Percentiles rank a stretch among this genome's conserved stretches.
phyloP scores from a whole-genome alignment of 495 filamentous ascomycete genomes.

The Hyaloscypha variabilis region DNA sequence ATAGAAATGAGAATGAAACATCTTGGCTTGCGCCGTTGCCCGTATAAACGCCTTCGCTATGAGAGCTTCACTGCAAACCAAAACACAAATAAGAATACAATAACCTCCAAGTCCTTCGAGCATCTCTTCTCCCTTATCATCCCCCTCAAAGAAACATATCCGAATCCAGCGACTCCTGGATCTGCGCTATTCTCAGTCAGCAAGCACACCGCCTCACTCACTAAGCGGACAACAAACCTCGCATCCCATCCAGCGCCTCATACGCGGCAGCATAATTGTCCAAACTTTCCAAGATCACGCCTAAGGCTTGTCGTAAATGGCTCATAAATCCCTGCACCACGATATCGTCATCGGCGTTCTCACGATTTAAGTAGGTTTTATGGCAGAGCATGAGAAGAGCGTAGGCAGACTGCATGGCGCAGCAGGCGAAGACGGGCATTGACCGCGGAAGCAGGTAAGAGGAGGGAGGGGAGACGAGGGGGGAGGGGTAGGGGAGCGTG shows the following conservation, averaged over 20 bases:
- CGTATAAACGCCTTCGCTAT: neutral
- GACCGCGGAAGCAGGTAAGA: constrained; percentile 40
- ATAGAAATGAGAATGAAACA: neutral
- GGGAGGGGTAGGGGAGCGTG: constrained; percentile 52
- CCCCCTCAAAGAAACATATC: neutral
- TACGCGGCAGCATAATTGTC: constrained; percentile 61
- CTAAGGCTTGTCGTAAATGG: constrained; percentile 55
- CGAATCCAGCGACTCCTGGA: neutral
- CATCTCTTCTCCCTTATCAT: neutral
- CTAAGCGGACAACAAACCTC: constrained; percentile 44
- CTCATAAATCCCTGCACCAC: constrained; percentile 40
- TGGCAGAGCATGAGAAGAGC: constrained; percentile 56
- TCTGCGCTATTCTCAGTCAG: neutral
- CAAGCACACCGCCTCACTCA: neutral
- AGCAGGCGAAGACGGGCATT: constrained; percentile 64
- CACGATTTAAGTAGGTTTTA: constrained; percentile 38
- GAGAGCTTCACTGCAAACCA: neutral
- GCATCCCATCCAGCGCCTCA: constrained; percentile 64
- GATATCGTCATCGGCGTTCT: constrained; percentile 42
- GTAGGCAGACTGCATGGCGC: constrained; percentile 65
- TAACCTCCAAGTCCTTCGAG: no score
- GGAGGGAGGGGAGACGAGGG: constrained; percentile 30
- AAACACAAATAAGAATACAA: neutral
- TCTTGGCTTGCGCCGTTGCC: neutral
- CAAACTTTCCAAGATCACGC: constrained; percentile 50